Evolutionary conservation across 352 stramenopile species (phyloP).

Genomic region (Phytophthora sojae): DNA sequence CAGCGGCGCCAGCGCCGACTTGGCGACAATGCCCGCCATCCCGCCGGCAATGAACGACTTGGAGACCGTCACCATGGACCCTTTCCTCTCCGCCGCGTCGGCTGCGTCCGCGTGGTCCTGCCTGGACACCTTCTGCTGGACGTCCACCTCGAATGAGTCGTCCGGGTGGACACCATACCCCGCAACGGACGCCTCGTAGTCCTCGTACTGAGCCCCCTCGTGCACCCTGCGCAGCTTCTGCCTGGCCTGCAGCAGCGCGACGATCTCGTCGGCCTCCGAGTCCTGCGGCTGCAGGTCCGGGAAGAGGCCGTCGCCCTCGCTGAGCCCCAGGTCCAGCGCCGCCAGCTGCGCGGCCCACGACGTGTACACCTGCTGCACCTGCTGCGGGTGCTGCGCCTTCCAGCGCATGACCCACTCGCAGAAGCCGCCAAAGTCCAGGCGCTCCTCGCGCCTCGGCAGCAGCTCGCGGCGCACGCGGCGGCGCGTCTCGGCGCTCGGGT

Average conservation of each 20-base stretch:
- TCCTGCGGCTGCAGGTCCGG: constrained; percentile 61
- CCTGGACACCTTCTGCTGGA: constrained; percentile 6
- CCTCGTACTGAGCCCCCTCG: constrained; percentile 16
- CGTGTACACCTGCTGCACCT: constrained; percentile 78
- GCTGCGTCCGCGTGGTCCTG: constrained; percentile 20
- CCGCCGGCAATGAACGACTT: constrained; percentile 87
- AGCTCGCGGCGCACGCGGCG: constrained; percentile 57
- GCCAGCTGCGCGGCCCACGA: constrained; percentile 80
- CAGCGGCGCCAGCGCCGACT: constrained; percentile 75
- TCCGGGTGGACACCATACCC: constrained; percentile 31
- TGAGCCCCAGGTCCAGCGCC: constrained; percentile 75
- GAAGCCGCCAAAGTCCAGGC: constrained; percentile 76
- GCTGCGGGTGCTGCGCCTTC: constrained; percentile 72
- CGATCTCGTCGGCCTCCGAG: constrained; percentile 41
- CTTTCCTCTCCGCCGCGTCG: constrained; percentile 32
- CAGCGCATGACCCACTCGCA: constrained; percentile 83
- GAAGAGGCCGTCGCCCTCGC: constrained; percentile 77
- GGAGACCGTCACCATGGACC: constrained; percentile 72
- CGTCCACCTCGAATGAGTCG: constrained; percentile 26
- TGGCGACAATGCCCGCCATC: constrained; percentile 76
- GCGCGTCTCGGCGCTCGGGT: constrained; percentile 62
- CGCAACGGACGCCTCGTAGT: constrained; percentile 31
- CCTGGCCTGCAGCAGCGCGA: constrained; percentile 40
- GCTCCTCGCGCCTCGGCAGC: constrained; percentile 39
- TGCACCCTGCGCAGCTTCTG: constrained; percentile 7